These are phyloP conservation scores for Cyclanthera cordifolia DNA, from an alignment of 306 rosid species.

Conservation along the genomic window DNA sequence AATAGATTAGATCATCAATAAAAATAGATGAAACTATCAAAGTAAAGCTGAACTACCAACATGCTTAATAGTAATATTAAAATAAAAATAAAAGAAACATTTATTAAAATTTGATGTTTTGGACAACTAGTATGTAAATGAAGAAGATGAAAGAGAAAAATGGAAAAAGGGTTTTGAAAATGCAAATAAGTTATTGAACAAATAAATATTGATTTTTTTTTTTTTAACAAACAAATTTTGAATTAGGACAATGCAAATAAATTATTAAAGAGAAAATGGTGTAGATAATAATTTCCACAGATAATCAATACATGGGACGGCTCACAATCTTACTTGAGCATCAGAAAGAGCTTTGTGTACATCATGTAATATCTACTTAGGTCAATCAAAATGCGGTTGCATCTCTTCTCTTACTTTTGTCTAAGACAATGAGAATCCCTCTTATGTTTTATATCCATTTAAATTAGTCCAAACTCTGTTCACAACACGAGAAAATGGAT, in stretches of 20 bases:
- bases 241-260: background rate
- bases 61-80: background rate
- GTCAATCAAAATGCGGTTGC: background rate
- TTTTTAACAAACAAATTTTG: too few relatives aligned
- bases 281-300: background rate
- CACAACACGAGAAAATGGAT: background rate
- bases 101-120: background rate
- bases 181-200: background rate
- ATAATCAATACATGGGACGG: background rate
- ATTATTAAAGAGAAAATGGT: background rate
- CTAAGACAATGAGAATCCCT: background rate
- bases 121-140: background rate
- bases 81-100: background rate
- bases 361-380: conserved; percentile 6
- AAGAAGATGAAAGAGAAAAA: background rate
- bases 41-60: background rate
- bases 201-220: too few relatives aligned
- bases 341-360: background rate
- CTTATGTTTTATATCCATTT: background rate
- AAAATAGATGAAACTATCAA: background rate
- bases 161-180: background rate
- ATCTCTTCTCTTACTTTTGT: background rate
- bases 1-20: background rate
- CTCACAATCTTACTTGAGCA: background rate
- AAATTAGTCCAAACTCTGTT: background rate